Evolutionary conservation across 2,329 filamentous ascomycete species (phyloP).

Genomic region (Byssochlamys sp.): DNA sequence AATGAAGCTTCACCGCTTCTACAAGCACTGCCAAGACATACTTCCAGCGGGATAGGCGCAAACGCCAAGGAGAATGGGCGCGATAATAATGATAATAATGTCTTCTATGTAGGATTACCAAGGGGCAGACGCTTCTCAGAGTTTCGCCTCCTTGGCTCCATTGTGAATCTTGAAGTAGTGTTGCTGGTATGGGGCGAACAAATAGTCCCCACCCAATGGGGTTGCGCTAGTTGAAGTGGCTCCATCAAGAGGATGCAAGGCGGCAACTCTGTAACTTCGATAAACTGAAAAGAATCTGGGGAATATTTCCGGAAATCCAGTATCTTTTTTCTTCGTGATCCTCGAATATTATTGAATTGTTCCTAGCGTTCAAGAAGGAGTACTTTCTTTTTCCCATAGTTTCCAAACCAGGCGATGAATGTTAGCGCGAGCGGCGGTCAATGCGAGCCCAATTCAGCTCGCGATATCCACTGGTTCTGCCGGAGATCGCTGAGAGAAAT

Average conservation of each 20-base stretch:
- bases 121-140: neutral
- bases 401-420: neutral
- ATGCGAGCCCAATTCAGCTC: neutral
- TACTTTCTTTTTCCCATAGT: neutral
- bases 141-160: neutral
- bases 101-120: neutral
- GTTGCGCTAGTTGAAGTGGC: neutral
- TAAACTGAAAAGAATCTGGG: neutral
- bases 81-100: neutral
- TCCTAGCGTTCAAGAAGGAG: neutral
- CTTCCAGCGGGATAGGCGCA: neutral
- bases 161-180: neutral
- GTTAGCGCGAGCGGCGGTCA: neutral
- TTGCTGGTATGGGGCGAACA: neutral
- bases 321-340: neutral
- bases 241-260: neutral
- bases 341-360: neutral
- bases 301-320: neutral
- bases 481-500: neutral
- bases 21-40: neutral
- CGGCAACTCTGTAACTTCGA: neutral
- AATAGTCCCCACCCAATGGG: neutral
- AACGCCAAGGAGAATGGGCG: neutral
- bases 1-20: neutral
- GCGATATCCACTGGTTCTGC: neutral